phyloP scores from a whole-genome alignment of 2,329 filamentous ascomycete genomes.

The Cordyceps farinosa region DNA sequence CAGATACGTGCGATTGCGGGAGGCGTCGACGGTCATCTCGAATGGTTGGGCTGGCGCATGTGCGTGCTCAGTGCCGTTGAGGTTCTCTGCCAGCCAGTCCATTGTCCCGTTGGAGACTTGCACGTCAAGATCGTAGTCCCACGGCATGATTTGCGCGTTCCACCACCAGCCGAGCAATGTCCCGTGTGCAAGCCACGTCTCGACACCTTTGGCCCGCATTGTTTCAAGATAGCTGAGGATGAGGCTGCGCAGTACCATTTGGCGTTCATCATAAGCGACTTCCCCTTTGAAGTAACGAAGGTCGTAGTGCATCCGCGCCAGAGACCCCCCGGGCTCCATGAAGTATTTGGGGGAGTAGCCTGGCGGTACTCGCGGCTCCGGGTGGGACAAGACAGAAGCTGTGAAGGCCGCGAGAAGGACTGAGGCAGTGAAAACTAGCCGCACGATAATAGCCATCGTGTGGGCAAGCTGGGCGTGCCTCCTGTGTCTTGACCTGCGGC shows the following conservation, averaged over 20 bases:
- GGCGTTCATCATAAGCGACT: slow-evolving; percentile 64
- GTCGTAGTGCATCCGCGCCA: slow-evolving; percentile 70
- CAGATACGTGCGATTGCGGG: slow-evolving; percentile 52
- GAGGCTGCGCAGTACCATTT: slow-evolving; percentile 63
- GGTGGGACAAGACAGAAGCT: background rate
- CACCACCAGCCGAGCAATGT: slow-evolving; percentile 87
- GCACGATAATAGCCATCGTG: background rate
- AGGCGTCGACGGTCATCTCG: no score
- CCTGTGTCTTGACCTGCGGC: no score
- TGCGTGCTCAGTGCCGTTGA: slow-evolving; percentile 64
- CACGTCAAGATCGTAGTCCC: slow-evolving; percentile 82
- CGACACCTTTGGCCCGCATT: slow-evolving; percentile 60
- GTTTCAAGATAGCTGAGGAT: slow-evolving; percentile 70
- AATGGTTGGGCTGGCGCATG: no score
- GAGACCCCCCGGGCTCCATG: slow-evolving; percentile 58
- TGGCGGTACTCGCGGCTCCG: background rate
- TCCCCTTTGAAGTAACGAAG: slow-evolving; percentile 60
- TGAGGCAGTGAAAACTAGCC: background rate
- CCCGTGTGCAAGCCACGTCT: slow-evolving; percentile 86
- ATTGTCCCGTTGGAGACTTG: slow-evolving; percentile 70
- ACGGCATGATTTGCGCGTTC: slow-evolving; percentile 73
- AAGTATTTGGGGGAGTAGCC: slow-evolving; percentile 53
- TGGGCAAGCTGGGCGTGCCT: no score
- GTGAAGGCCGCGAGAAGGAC: background rate
- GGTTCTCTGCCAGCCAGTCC: slow-evolving; percentile 57